A percentile compares a stretch with the other conserved stretches of the same genome.
Conservation (phyloP, 306 rosid genomes). For the Quercus aquifolioides region DNA sequence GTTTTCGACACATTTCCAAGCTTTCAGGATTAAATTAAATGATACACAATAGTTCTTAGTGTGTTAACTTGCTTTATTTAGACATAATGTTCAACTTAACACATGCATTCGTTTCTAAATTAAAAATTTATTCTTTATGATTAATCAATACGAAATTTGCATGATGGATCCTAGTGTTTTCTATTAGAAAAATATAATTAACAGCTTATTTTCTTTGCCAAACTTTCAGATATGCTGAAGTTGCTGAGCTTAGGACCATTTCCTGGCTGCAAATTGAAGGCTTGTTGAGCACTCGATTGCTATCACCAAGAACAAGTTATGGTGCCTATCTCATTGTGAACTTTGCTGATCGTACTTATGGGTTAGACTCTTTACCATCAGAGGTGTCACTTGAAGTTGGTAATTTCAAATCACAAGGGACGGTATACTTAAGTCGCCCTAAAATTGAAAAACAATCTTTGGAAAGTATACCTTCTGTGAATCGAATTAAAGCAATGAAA, state of each 20-base stretch:
- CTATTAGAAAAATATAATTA: too few species aligned
- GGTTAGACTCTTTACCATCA: constrained; percentile 51
- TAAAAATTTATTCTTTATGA: too few species aligned
- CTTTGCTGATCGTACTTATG: constrained; percentile 64
- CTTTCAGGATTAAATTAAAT: too few species aligned
- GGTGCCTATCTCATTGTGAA: constrained; percentile 51
- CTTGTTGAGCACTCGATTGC: constrained; percentile 29
- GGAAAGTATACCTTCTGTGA: neutral
- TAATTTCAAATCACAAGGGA: constrained; percentile 26
- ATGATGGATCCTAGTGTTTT: too few species aligned
- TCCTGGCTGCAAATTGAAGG: constrained; percentile 68
- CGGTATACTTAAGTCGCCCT: constrained; percentile 26
- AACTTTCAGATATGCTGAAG: constrained; percentile 56
- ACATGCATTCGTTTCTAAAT: too few species aligned
- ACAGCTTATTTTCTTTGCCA: neutral
- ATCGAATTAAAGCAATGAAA: neutral
- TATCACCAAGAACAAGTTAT: constrained; percentile 54
- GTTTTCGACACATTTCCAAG: too few species aligned
- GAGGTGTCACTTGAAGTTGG: constrained; percentile 51
- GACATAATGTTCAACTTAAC: too few species aligned
- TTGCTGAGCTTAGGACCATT: constrained; percentile 61
- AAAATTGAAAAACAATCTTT: neutral
- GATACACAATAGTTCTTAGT: too few species aligned
- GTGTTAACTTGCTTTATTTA: too few species aligned
- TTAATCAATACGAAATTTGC: too few species aligned